A percentile compares a stretch with the other conserved stretches of the same genome.
phyloP scores from a whole-genome alignment of 2,329 filamentous ascomycete genomes.

The Phialophora expanda region DNA sequence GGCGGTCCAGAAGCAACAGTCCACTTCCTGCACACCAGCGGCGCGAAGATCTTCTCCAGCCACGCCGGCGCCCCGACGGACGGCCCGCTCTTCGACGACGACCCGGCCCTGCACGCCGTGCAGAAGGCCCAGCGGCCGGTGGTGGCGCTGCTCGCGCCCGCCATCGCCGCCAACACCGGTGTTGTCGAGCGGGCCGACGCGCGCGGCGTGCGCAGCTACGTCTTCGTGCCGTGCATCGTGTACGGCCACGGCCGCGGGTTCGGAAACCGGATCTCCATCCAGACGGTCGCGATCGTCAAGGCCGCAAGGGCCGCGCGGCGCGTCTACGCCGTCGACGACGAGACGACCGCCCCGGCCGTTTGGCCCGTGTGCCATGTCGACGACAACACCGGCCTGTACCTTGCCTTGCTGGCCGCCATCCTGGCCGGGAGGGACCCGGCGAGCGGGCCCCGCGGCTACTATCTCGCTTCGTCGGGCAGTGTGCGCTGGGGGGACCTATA shows the following conservation, averaged over 20 bases:
- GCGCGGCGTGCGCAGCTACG: conserved; percentile 55
- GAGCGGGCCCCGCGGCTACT: conserved; percentile 56
- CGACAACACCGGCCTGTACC: conserved; percentile 56
- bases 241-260: conserved; percentile 59
- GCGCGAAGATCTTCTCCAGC: conserved; percentile 60
- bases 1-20: background rate
- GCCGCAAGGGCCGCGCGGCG: conserved; percentile 50
- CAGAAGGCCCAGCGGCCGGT: conserved; percentile 48
- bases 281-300: conserved; percentile 56
- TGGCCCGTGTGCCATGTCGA: conserved; percentile 62
- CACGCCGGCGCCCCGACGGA: conserved; percentile 54
- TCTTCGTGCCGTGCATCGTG: conserved; percentile 62
- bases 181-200: conserved; percentile 53
- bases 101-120: conserved; percentile 51
- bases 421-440: conserved; percentile 46
- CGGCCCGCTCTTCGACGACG: conserved; percentile 51
- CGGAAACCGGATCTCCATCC: conserved; percentile 59
- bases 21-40: conserved; percentile 46
- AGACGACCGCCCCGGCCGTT: conserved; percentile 44
- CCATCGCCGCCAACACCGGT: conserved; percentile 49
- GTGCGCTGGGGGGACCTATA: conserved; percentile 61
- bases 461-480: conserved; percentile 56
- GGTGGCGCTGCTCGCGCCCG: conserved; percentile 40
- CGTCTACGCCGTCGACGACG: conserved; percentile 53
- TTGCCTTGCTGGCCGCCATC: conserved; percentile 54